These are phyloP conservation scores for Aspergillus uvarum DNA, from an alignment of 2,329 filamentous ascomycete genomes.

Conservation along the genomic window DNA sequence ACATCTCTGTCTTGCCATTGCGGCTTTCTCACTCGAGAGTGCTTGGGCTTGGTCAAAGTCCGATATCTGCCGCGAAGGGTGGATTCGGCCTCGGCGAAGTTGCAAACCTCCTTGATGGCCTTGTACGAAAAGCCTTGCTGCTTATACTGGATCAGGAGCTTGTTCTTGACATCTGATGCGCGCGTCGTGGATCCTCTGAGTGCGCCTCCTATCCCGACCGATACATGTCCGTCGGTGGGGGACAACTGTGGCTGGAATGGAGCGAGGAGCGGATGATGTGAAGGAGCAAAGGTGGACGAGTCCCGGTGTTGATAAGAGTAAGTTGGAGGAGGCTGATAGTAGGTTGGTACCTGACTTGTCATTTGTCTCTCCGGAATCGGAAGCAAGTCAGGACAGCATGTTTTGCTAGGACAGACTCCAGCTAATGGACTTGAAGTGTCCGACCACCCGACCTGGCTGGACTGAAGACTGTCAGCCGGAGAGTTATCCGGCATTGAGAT, in stretches of 20 bases:
- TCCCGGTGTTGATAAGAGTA: neutral
- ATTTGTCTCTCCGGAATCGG: neutral
- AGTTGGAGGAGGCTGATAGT: neutral
- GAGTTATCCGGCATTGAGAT: neutral
- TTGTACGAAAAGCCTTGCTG: constrained; percentile 47
- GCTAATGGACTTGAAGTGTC: constrained; percentile 7
- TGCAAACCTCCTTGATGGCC: constrained; percentile 46
- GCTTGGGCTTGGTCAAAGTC: constrained; percentile 47
- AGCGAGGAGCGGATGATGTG: neutral
- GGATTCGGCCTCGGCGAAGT: constrained; percentile 49
- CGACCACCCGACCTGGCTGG: neutral
- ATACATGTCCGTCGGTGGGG: neutral
- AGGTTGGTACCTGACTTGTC: neutral
- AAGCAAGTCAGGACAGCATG: neutral
- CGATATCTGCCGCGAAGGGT: constrained; percentile 49
- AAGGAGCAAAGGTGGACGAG: neutral
- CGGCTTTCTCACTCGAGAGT: constrained; percentile 47
- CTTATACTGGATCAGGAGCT: constrained; percentile 44
- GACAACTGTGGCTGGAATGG: neutral
- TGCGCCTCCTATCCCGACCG: neutral
- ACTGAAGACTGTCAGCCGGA: constrained; percentile 5
- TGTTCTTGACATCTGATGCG: constrained; percentile 33
- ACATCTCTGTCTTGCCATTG: constrained; percentile 47
- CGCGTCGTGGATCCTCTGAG: constrained; percentile 13
- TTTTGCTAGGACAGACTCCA: neutral